phyloP scores from a whole-genome alignment of 1,139 yeast species.

The Nakaseomyces sp. region DNA sequence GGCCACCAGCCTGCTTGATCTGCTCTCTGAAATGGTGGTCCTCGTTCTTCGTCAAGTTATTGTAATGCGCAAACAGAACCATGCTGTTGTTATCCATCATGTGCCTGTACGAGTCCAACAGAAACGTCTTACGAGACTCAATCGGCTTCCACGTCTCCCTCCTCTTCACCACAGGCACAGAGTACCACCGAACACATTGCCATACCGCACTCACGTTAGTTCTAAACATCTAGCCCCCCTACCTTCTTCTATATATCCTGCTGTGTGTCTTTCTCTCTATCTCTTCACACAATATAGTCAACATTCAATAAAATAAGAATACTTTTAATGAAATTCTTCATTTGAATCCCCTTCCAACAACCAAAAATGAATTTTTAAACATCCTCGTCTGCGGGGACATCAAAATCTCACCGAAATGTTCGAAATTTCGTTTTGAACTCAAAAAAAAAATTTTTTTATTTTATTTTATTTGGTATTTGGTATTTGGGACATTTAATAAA shows the following conservation, averaged over 20 bases:
- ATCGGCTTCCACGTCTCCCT: slow-evolving; percentile 41
- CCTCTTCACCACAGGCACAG: not conserved
- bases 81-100: slow-evolving; percentile 61
- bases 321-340: too few species aligned
- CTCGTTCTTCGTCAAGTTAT: slow-evolving; percentile 65
- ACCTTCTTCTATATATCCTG: too few species aligned
- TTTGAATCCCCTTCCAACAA: too few species aligned
- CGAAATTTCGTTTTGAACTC: too few species aligned
- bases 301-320: too few species aligned
- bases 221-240: not conserved
- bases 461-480: not conserved
- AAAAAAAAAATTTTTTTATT: too few species aligned
- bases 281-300: too few species aligned
- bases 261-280: too few species aligned
- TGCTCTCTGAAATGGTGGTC: slow-evolving; percentile 54
- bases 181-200: slow-evolving; percentile 3
- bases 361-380: too few species aligned
- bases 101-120: slow-evolving; percentile 69
- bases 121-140: slow-evolving; percentile 69
- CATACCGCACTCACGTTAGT: not conserved
- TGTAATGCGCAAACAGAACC: slow-evolving; percentile 72
- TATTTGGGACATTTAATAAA: too few species aligned
- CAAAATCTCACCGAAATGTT: not conserved
- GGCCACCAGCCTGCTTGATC: slow-evolving; percentile 55
- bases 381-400: not conserved